These are phyloP conservation scores for Sporisorium scitamineum DNA, from an alignment of 1,284 basidiomycete species.

Conservation along the genomic window DNA sequence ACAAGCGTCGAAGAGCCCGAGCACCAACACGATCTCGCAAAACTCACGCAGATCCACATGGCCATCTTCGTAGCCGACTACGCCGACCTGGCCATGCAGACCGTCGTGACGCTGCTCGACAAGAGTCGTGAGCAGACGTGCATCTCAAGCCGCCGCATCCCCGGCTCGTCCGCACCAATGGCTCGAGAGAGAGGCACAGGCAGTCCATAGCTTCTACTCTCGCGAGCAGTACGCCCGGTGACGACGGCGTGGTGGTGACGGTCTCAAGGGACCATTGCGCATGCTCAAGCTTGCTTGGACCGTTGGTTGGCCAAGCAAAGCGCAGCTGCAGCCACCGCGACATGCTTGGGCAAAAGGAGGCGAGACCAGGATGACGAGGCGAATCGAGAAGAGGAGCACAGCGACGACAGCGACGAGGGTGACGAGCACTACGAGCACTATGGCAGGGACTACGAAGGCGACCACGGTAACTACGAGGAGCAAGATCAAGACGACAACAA, in stretches of 20 bases:
- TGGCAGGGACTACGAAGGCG: too few relatives aligned
- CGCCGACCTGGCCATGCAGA: background rate
- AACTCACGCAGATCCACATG: background rate
- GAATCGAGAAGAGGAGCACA: too few relatives aligned
- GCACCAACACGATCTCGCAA: background rate
- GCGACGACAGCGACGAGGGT: too few relatives aligned
- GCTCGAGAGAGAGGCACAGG: background rate
- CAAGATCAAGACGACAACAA: too few relatives aligned
- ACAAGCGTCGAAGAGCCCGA: too few relatives aligned
- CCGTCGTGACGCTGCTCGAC: background rate
- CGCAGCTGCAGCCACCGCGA: background rate
- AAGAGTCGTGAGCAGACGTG: background rate
- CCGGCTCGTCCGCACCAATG: background rate
- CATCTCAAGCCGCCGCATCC: background rate
- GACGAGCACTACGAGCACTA: too few relatives aligned
- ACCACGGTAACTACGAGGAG: too few relatives aligned
- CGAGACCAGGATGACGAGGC: too few relatives aligned
- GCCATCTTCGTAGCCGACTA: background rate
- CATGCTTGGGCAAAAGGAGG: too few relatives aligned
- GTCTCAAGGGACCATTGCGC: background rate
- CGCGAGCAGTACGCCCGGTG: background rate
- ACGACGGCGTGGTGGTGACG: background rate
- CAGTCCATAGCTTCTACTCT: background rate
- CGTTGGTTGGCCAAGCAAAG: background rate
- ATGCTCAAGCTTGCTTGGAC: background rate